Evolutionary conservation across 1,284 basidiomycete species (phyloP).

Genomic region (Xanthoconium separans): DNA sequence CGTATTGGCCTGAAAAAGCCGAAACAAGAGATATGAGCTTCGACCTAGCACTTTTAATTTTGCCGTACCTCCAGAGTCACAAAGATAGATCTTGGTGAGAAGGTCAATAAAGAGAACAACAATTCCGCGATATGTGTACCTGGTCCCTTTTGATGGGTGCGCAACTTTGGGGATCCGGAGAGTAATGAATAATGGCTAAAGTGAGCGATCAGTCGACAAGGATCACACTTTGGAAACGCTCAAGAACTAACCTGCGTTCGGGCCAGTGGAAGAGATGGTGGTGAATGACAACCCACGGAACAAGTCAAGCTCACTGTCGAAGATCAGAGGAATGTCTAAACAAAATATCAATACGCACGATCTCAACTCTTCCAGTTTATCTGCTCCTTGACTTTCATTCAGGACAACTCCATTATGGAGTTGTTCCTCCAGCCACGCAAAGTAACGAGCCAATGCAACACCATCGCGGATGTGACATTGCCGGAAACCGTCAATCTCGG

Average conservation of each 20-base stretch:
- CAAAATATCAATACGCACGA: conserved; percentile 50
- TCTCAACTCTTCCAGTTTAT: conserved; percentile 77
- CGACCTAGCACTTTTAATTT: not conserved
- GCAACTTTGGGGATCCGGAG: conserved; percentile 74
- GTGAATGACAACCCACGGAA: conserved; percentile 91
- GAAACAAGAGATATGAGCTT: not conserved
- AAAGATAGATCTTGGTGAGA: conserved; percentile 76
- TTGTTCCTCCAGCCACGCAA: conserved; percentile 92
- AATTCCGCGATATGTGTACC: conserved; percentile 36
- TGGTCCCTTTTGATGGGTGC: conserved; percentile 75
- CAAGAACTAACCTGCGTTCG: conserved; percentile 70
- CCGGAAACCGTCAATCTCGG: conserved; percentile 89
- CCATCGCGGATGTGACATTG: conserved; percentile 90
- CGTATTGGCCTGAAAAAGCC: conserved; percentile 66
- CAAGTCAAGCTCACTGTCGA: conserved; percentile 59
- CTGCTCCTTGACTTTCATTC: conserved; percentile 82
- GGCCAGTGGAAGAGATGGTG: conserved; percentile 90
- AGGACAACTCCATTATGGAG: conserved; percentile 64
- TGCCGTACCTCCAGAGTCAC: conserved; percentile 82
- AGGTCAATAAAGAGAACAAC: conserved; percentile 2
- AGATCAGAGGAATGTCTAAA: conserved; percentile 7
- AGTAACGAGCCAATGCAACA: conserved; percentile 83
- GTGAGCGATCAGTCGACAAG: not conserved
- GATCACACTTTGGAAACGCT: not conserved
- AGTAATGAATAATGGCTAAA: conserved; percentile 91